Evolutionary conservation across 441 rosid species (phyloP).

Genomic region (Pelargonium cotyledonis): DNA sequence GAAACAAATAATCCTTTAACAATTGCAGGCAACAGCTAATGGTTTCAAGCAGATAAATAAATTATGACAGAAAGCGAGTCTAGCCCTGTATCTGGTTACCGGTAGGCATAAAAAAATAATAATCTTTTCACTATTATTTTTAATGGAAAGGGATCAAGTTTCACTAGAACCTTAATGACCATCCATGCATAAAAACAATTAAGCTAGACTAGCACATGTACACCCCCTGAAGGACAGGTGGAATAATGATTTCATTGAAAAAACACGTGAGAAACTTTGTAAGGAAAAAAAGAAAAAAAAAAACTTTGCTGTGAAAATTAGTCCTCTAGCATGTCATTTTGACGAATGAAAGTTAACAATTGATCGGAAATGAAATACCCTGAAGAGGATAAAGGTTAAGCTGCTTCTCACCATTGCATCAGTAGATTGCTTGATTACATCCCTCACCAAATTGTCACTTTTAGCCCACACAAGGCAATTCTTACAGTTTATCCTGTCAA

Average conservation of each 20-base stretch:
- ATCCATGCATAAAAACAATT: not conserved
- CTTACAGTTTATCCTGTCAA: slow-evolving; percentile 46
- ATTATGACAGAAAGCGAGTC: not conserved
- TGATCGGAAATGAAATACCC: not conserved
- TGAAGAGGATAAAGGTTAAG: not conserved
- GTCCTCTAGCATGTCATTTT: too few relatives aligned
- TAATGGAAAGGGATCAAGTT: not conserved
- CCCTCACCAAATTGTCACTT: slow-evolving; percentile 74
- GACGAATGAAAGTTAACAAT: too few relatives aligned
- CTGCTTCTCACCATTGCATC: slow-evolving; percentile 44
- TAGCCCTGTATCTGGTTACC: not conserved
- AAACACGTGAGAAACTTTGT: too few relatives aligned
- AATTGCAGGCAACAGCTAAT: not conserved
- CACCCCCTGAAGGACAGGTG: too few relatives aligned
- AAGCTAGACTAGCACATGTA: too few relatives aligned
- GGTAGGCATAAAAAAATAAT: not conserved
- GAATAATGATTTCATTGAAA: too few relatives aligned
- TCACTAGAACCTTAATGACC: not conserved
- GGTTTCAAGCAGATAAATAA: not conserved
- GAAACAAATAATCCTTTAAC: not conserved
- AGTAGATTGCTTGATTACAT: slow-evolving; percentile 50
- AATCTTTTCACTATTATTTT: not conserved
- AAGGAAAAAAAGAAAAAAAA: too few relatives aligned
- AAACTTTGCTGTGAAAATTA: not conserved
- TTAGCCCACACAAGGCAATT: slow-evolving; percentile 90